phyloP scores from a whole-genome alignment of 2,329 filamentous ascomycete species.

The Alternaria tenuissima region DNA sequence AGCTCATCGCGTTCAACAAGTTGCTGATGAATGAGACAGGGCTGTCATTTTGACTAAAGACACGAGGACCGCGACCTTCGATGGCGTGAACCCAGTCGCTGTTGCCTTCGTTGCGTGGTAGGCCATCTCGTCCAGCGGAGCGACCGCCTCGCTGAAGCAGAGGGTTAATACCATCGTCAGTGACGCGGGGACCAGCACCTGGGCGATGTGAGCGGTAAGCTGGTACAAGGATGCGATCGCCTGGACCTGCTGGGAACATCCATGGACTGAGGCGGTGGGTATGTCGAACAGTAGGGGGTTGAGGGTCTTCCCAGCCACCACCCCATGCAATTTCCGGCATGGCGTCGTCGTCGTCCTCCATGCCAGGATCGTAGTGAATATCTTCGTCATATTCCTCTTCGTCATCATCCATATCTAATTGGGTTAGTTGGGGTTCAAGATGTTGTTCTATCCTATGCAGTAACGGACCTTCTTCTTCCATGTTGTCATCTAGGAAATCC shows the following conservation, averaged over 20 bases:
- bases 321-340: slow-evolving; percentile 56
- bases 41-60: slow-evolving; percentile 55
- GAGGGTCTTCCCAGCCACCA: slow-evolving; percentile 61
- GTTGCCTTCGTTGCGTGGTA: slow-evolving; percentile 51
- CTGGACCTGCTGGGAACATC: slow-evolving; percentile 65
- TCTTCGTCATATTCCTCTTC: slow-evolving; percentile 74
- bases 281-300: slow-evolving; percentile 58
- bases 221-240: slow-evolving; percentile 51
- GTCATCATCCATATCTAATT: slow-evolving; percentile 64
- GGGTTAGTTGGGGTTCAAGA: slow-evolving; percentile 44
- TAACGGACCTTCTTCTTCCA: slow-evolving; percentile 67
- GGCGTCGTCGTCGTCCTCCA: slow-evolving; percentile 58
- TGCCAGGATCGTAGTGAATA: slow-evolving; percentile 64
- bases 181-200: slow-evolving; percentile 62
- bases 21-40: slow-evolving; percentile 67
- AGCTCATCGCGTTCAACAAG: slow-evolving; percentile 63
- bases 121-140: slow-evolving; percentile 35
- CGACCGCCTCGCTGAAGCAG: slow-evolving; percentile 73
- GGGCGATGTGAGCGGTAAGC: slow-evolving; percentile 63
- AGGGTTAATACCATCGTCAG: slow-evolving; percentile 87
- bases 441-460: slow-evolving; percentile 7
- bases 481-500: slow-evolving; percentile 65
- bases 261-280: slow-evolving; percentile 64
- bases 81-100: slow-evolving; percentile 64
- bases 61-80: slow-evolving; percentile 56